Evolutionary conservation across 2,329 filamentous ascomycete species (phyloP).

Genomic region (Lachnellula cervina): DNA sequence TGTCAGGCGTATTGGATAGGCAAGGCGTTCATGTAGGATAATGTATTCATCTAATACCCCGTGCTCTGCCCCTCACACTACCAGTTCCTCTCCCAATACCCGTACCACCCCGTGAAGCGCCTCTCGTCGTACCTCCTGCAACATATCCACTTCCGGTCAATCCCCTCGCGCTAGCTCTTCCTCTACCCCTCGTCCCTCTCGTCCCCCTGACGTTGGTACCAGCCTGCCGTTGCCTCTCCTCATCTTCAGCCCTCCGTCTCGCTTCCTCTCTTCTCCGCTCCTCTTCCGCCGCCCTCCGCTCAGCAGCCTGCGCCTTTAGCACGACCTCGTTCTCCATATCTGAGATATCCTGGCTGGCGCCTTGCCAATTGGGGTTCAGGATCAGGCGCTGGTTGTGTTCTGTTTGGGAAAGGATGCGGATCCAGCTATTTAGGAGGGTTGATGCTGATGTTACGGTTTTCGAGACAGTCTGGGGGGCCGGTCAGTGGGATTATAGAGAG

Average conservation of each 20-base stretch:
- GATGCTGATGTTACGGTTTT: slow-evolving; percentile 83
- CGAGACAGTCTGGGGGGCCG: slow-evolving; percentile 63
- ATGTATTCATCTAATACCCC: slow-evolving; percentile 36
- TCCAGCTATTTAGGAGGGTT: slow-evolving; percentile 90
- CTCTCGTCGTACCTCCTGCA: slow-evolving; percentile 22
- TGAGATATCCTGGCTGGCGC: slow-evolving; percentile 78
- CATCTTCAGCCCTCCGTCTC: slow-evolving; percentile 57
- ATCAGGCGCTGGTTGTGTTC: slow-evolving; percentile 95
- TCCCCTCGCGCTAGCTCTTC: slow-evolving; percentile 22
- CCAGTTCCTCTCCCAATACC: slow-evolving; percentile 44
- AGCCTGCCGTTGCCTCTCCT: slow-evolving; percentile 43
- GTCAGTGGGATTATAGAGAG: slow-evolving; percentile 4
- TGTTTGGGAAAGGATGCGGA: slow-evolving; percentile 89
- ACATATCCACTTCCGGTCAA: slow-evolving; percentile 6
- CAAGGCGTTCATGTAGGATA: slow-evolving; percentile 3
- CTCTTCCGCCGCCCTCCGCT: slow-evolving; percentile 72
- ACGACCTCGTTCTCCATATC: slow-evolving; percentile 79
- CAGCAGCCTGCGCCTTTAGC: slow-evolving; percentile 68
- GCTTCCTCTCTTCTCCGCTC: slow-evolving; percentile 71
- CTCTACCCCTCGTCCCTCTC: slow-evolving; percentile 26
- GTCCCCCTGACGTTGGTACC: slow-evolving; percentile 34
- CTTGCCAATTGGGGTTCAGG: slow-evolving; percentile 83
- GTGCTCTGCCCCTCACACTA: slow-evolving; percentile 51
- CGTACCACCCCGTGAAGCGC: slow-evolving; percentile 35
- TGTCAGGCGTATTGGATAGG: slow-evolving; percentile 1